Evolutionary conservation across 805 yeast species (phyloP), one percentile per base, ranked within the genome.

Genomic region (Zygoascus biomembranicola): DNA sequence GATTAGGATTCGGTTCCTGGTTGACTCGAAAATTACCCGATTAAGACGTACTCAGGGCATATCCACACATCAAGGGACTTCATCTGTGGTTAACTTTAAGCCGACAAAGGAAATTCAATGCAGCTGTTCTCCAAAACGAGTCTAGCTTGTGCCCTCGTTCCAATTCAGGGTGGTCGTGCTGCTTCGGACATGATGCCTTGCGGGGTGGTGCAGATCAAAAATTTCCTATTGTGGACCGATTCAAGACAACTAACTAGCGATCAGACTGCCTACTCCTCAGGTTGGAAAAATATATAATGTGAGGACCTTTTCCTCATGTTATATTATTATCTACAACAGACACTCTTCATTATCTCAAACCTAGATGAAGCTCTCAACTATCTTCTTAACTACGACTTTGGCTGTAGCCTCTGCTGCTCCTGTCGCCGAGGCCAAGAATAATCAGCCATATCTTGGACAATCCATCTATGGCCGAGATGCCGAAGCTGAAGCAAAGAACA

Each of bases 401-500:
- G 16, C 39, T 3, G 39, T n/a, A 5, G 39, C 39, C 16, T 35
- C 13, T 35, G 39, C 39, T n/a, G 39, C 10, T 13, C 39, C 39
- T 35, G 43, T 45, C 8, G 49, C 53, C 41, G 43, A 43, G 8
- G 52, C 52, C 32, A 16, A 47, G 39, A 13, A 23, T 18, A 26
- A 35, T 37, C 28, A 48, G 16, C 51, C 51, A 3, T 8, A 9
- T 3, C 48, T 43, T 19, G 54, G 45, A 13, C 11, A 23, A 23
- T 51, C 49, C 35, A 32, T 45, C 16, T 18, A 23, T 5, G 35
- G 44, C 8, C 51, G 55, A 18, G 51, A 49, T 14, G 51, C 55
- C 14, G 55, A 52, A 37, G 50, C 51, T n/a, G 51, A 52, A 47
- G 50, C 50, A 5, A 16, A 47, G 39, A 13, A 23, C 26, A 26